Evolutionary conservation across 2,329 filamentous ascomycete species (phyloP).

Genomic region (Aspergillus thermomutatus): DNA sequence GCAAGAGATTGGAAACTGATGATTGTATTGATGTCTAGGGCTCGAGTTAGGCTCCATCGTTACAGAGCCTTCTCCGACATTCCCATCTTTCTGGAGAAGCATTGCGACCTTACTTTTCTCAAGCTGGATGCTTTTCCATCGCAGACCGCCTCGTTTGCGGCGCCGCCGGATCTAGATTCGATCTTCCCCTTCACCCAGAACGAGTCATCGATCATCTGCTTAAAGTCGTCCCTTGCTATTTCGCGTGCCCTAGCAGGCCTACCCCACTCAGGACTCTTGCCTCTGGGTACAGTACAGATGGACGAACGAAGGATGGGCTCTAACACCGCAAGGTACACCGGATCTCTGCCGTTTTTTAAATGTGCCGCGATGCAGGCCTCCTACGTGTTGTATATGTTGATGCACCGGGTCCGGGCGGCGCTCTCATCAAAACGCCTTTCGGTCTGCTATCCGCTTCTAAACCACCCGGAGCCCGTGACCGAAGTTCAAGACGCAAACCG

Average conservation of each 20-base stretch:
- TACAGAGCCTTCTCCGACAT: slow-evolving; percentile 24
- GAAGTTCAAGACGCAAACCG: slow-evolving; percentile 22
- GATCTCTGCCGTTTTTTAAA: slow-evolving; percentile 19
- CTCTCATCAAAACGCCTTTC: slow-evolving; percentile 12
- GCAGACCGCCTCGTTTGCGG: background rate
- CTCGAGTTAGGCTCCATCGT: slow-evolving; percentile 20
- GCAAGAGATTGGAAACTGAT: background rate
- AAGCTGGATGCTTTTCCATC: slow-evolving; percentile 6
- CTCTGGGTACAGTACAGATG: background rate
- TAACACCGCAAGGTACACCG: slow-evolving; percentile 4
- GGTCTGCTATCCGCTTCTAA: slow-evolving; percentile 20
- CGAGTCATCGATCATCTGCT: slow-evolving; percentile 21
- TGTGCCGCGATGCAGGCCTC: slow-evolving; percentile 23
- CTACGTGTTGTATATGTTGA: slow-evolving; percentile 22
- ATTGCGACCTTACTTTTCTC: slow-evolving; percentile 21
- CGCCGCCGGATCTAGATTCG: background rate
- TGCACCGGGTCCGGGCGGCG: slow-evolving; percentile 18
- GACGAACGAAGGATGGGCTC: background rate
- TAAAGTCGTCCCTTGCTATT: slow-evolving; percentile 21
- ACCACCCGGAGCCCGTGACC: slow-evolving; percentile 14
- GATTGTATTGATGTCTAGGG: slow-evolving; percentile 6
- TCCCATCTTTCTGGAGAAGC: slow-evolving; percentile 21
- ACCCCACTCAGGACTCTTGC: slow-evolving; percentile 6
- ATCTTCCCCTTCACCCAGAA: slow-evolving; percentile 23
- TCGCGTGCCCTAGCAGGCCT: slow-evolving; percentile 16